phyloP scores from a whole-genome alignment of 495 filamentous ascomycete genomes.

The Podospora pseudocomata region DNA sequence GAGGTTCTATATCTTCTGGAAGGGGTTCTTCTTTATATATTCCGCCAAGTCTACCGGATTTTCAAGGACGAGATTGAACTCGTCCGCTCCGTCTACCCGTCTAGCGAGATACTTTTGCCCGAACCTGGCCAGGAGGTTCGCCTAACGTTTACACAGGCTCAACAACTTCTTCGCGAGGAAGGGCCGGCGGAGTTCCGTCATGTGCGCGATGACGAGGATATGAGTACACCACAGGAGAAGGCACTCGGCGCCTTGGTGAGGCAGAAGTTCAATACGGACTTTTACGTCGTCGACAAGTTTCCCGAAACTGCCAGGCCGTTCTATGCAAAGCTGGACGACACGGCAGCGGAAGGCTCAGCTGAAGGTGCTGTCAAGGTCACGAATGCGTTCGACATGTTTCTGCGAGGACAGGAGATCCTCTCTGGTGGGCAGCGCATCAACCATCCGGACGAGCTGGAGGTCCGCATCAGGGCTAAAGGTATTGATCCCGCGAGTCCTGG shows the following conservation, averaged over 20 bases:
- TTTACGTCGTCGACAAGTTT: conserved; percentile 91
- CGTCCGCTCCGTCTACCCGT: conserved; percentile 60
- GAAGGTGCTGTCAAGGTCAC: conserved; percentile 33
- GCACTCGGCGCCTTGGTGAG: conserved; percentile 80
- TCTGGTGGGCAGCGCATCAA: no score
- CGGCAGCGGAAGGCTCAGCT: conserved; percentile 9
- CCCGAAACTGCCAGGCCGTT: conserved; percentile 81
- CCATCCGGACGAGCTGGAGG: no score
- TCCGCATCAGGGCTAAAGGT: no score
- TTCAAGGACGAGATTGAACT: conserved; percentile 61
- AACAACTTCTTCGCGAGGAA: conserved; percentile 74
- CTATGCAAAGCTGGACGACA: conserved; percentile 78
- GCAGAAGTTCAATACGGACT: conserved; percentile 82
- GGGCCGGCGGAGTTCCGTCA: conserved; percentile 66
- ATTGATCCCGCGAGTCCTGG: no score
- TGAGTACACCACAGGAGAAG: conserved; percentile 82
- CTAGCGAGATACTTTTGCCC: conserved; percentile 50
- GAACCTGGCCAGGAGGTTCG: conserved; percentile 72
- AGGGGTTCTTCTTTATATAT: conserved; percentile 81
- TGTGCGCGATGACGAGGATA: conserved; percentile 72
- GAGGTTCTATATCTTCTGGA: conserved; percentile 82
- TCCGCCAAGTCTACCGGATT: conserved; percentile 55
- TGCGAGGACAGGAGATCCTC: no score
- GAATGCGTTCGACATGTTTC: conserved; percentile 25
- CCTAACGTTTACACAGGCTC: conserved; percentile 80